Evolutionary conservation across 805 yeast species (phyloP).

Genomic region (Suhomyces canberraensis): DNA sequence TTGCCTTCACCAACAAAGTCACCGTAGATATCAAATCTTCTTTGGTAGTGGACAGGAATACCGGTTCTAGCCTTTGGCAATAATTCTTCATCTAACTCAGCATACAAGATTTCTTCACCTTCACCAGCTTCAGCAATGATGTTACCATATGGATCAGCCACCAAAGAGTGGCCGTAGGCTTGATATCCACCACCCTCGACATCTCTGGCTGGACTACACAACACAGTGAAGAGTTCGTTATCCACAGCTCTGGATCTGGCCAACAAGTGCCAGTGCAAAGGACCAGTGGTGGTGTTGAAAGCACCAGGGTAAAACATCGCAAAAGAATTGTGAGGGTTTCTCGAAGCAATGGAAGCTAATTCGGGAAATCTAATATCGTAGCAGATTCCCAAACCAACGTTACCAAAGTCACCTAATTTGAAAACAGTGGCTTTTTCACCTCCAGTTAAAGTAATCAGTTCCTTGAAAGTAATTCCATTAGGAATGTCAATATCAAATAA

Average conservation of each 20-base stretch:
- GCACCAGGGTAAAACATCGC: slow-evolving; percentile 85
- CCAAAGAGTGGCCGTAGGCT: slow-evolving; percentile 46
- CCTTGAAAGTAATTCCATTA: slow-evolving; percentile 83
- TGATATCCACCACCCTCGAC: slow-evolving; percentile 42
- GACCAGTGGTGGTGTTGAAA: slow-evolving; percentile 81
- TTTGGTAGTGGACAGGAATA: slow-evolving; percentile 43
- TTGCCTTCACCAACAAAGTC: slow-evolving; percentile 36
- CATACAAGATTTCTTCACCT: slow-evolving; percentile 42
- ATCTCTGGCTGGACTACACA: slow-evolving; percentile 90
- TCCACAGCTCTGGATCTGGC: slow-evolving; percentile 75
- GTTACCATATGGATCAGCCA: slow-evolving; percentile 41
- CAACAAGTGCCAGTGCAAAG: slow-evolving; percentile 75
- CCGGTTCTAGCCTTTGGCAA: slow-evolving; percentile 40
- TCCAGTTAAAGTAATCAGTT: slow-evolving; percentile 68
- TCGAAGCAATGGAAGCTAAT: slow-evolving; percentile 64
- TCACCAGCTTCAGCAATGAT: slow-evolving; percentile 46
- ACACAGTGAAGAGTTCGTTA: slow-evolving; percentile 65
- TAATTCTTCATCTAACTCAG: slow-evolving; percentile 37
- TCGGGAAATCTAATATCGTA: slow-evolving; percentile 83
- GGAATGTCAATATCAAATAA: slow-evolving; percentile 92
- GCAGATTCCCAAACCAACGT: slow-evolving; percentile 82
- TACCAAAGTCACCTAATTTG: slow-evolving; percentile 60
- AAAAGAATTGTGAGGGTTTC: slow-evolving; percentile 57
- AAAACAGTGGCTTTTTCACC: slow-evolving; percentile 82
- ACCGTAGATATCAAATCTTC: slow-evolving; percentile 42